A percentile compares a stretch with the other conserved stretches of the same genome.
These are phyloP conservation scores for Gynandropsis gynandra DNA, from an alignment of 345 rosid species.

Conservation along the genomic window DNA sequence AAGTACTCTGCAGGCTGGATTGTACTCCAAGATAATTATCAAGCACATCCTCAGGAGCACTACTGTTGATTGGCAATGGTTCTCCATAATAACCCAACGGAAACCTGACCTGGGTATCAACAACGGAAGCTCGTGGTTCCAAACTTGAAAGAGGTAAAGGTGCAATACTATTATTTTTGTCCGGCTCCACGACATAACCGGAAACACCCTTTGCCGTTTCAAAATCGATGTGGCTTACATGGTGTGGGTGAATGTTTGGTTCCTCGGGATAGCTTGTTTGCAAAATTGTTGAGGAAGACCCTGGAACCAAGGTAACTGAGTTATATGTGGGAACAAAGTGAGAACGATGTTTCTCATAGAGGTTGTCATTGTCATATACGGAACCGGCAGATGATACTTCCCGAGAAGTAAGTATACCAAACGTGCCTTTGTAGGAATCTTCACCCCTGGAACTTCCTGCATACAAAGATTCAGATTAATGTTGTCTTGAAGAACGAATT, in stretches of 20 bases:
- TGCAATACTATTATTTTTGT: constrained; percentile 23
- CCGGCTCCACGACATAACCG: constrained; percentile 23
- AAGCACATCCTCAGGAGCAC: constrained; percentile 24
- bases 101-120: constrained; percentile 31
- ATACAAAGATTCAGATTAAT: constrained; percentile 3
- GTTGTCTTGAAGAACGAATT: not conserved
- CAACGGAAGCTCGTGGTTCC: constrained; percentile 28
- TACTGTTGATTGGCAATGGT: constrained; percentile 23
- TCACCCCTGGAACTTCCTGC: constrained; percentile 36
- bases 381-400: constrained; percentile 31
- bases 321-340: constrained; percentile 20
- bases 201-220: constrained; percentile 22
- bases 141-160: constrained; percentile 24
- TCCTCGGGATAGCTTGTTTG: constrained; percentile 27
- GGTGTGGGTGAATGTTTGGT: constrained; percentile 26
- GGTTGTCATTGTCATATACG: constrained; percentile 24
- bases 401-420: constrained; percentile 24
- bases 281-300: constrained; percentile 29
- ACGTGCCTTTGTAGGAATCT: constrained; percentile 28
- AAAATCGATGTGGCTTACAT: constrained; percentile 27
- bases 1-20: constrained; percentile 27
- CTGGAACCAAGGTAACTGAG: constrained; percentile 26
- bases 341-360: constrained; percentile 29
- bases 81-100: constrained; percentile 28
- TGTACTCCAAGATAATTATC: constrained; percentile 19